Evolutionary conservation across 2,329 filamentous ascomycete species (phyloP), one percentile per base, ranked within the genome.

Genomic region (Curvularia lunata): DNA sequence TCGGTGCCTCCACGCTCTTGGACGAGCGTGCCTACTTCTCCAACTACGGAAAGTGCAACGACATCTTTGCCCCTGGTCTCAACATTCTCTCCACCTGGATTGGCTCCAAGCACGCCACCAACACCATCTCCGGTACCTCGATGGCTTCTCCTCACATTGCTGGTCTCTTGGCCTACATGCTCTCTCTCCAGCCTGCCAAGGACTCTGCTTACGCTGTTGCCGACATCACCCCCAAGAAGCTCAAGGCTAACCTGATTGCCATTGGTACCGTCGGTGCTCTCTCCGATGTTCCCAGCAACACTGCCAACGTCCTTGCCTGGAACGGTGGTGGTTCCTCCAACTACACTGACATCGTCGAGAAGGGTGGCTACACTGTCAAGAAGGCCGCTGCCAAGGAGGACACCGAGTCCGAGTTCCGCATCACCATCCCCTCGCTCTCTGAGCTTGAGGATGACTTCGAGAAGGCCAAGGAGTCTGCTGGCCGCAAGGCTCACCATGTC

Each of bases 1-100:
- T 99, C 64, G 96, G 94, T 80, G 95, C 95, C 68, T 96, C 92
- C 45, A 95, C 91, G 69, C 87, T 99, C 59, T 87, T 90, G 74
- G 95, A 99, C 77, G 91, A 92, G 85, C 94, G 95, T 81, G 95
- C 95, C 66, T 99, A 98, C 87, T 99, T 99, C 88, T 99, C 96
- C 87, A 99, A 99, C 91, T 98, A 89, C 80, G 95, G 95, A 80
- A 95, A 94, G 86, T 99, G 95, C 87, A 97, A 94, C 78, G 95
- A 99, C 81, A 97, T 99, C 85, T 99, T 99, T 75, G 95, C 93
- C 64, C 95, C 95, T 61, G 95, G 95, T 75, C 86, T 97, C 74
- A 97, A 92, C 88, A 97, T 99, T 73, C 87, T 91, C 72, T 99
- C 95, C 66, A 98, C 95, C 78, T 99, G 95, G 95, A 97, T 96